These are phyloP conservation scores for Boletales sp. DNA, from an alignment of 768 basidiomycete genomes.

Conservation along the genomic window DNA sequence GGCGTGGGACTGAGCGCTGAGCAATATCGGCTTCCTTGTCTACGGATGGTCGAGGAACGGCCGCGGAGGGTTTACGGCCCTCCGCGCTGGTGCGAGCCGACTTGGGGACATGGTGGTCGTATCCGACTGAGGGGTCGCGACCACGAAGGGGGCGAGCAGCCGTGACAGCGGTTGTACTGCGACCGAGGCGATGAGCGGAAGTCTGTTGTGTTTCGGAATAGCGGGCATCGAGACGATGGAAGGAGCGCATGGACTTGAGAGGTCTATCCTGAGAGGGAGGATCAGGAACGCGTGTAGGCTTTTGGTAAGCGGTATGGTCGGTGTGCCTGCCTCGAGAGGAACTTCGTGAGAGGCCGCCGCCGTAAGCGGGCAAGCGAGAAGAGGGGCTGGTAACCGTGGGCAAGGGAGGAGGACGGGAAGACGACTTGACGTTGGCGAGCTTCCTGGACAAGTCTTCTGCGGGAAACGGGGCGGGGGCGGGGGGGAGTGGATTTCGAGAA, in stretches of 20 bases:
- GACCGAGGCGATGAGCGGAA: slow-evolving; percentile 31
- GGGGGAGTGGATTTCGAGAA: slow-evolving; percentile 29
- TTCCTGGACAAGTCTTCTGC: slow-evolving; percentile 58
- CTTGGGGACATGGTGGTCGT: slow-evolving; percentile 16
- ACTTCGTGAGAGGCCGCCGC: slow-evolving; percentile 17
- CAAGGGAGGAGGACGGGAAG: slow-evolving; percentile 13
- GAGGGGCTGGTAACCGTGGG: background rate
- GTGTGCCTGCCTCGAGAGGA: slow-evolving; percentile 17
- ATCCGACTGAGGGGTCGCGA: slow-evolving; percentile 12
- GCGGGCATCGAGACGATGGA: slow-evolving; percentile 48
- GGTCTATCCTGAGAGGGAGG: slow-evolving; percentile 19
- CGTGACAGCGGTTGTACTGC: slow-evolving; percentile 33
- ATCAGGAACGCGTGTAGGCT: slow-evolving; percentile 18
- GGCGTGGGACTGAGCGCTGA: slow-evolving; percentile 27
- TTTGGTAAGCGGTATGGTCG: slow-evolving; percentile 14
- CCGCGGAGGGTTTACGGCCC: slow-evolving; percentile 17
- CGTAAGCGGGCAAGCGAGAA: slow-evolving; percentile 8
- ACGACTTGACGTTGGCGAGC: slow-evolving; percentile 46
- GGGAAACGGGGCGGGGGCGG: slow-evolving; percentile 39
- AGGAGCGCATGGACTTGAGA: slow-evolving; percentile 55
- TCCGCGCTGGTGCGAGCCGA: slow-evolving; percentile 27
- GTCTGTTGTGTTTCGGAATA: slow-evolving; percentile 33
- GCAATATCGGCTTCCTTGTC: slow-evolving; percentile 24
- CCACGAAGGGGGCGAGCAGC: slow-evolving; percentile 13
- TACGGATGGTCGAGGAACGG: slow-evolving; percentile 16